These are phyloP conservation scores for Cryptococcus amylolentus DNA, from an alignment of 1,284 basidiomycete species.

Conservation along the genomic window DNA sequence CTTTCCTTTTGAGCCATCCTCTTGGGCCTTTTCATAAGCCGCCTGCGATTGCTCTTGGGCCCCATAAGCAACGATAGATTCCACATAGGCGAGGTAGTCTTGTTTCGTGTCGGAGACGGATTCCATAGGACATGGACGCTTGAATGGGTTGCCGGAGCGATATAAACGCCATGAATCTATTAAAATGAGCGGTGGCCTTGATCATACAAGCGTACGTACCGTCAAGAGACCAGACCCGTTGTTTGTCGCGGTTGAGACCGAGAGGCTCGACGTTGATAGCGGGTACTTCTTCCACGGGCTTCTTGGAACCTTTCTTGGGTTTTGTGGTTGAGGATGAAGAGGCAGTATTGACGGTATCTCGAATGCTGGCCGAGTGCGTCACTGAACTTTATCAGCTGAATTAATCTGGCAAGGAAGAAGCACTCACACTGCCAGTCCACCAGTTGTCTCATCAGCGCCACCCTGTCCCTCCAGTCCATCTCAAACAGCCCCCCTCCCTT, in stretches of 20 bases:
- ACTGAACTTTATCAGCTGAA: constrained; percentile 17
- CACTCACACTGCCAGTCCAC: constrained; percentile 49
- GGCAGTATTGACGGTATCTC: constrained; percentile 35
- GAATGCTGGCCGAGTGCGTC: constrained; percentile 34
- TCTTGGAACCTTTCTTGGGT: constrained; percentile 15
- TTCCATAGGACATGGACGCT: constrained; percentile 43
- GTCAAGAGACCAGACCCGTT: constrained; percentile 47
- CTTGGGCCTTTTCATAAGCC: background rate
- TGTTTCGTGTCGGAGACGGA: constrained; percentile 27
- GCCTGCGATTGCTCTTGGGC: constrained; percentile 6
- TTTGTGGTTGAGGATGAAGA: constrained; percentile 24
- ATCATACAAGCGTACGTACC: constrained; percentile 22
- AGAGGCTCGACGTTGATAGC: constrained; percentile 31
- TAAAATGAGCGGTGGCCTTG: background rate
- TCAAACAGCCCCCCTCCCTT: constrained; percentile 41
- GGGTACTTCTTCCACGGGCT: constrained; percentile 8
- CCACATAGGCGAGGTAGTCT: constrained; percentile 28
- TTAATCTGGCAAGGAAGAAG: background rate
- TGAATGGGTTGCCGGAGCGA: constrained; percentile 48
- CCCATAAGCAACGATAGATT: constrained; percentile 21
- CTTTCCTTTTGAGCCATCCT: constrained; percentile 9
- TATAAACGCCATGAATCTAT: constrained; percentile 43
- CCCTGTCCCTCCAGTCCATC: constrained; percentile 41
- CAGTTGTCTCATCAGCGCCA: constrained; percentile 41
- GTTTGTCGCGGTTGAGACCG: constrained; percentile 40